Evolutionary conservation across 2,329 filamentous ascomycete species (phyloP), one percentile per base, ranked within the genome.

Genomic region (Epichloe uncinata): DNA sequence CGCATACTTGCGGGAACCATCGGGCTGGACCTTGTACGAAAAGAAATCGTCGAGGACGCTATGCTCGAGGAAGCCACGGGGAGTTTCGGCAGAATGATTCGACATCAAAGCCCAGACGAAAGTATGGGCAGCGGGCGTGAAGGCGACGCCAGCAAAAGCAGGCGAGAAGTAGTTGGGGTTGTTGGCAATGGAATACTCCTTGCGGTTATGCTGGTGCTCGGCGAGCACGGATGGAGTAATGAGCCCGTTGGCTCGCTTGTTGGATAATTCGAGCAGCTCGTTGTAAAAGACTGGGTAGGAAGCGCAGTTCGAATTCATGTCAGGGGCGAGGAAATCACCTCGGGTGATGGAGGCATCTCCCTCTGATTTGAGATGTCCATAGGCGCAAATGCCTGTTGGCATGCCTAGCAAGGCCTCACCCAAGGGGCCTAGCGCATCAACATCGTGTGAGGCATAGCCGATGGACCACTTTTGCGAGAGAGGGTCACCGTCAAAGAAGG

Each of bases 151-250:
- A 5, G 72, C 71, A 49, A 73, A 69, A 0, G 73, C 74, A 0
- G 71, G 71, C 49, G 72, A 73, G 60, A 74, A 78, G 60, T 77
- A 78, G 48, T 74, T 64, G 0, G 74, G 73, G 56, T 78, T 79
- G 15, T 65, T 69, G 22, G 62, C 57, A 9, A 74, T 67, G 16
- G 69, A 72, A 52, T 77, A 26, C n/a, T 16, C 3, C 15, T 37
- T 40, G 12, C 51, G 48, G 30, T 45, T 41, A n/a, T 40, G 38
- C 36, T 35, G 37, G 40, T 34, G 20, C 12, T 40, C 43, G 9
- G 51, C 22, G 1, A 49, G n/a, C 33, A 45, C 43, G 8, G 43
- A 33, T 2, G 43, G 4, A 7, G 40, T 41, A 18, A 33, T 36
- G 9, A 47, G 16, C 12, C 62, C 7, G 71, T 56, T 55, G 71